Percentiles rank a stretch among this genome's conserved stretches.
These are phyloP conservation scores for Nicotiana sylvestris DNA, from an alignment of 257 asterid genomes.

Conservation along the genomic window DNA sequence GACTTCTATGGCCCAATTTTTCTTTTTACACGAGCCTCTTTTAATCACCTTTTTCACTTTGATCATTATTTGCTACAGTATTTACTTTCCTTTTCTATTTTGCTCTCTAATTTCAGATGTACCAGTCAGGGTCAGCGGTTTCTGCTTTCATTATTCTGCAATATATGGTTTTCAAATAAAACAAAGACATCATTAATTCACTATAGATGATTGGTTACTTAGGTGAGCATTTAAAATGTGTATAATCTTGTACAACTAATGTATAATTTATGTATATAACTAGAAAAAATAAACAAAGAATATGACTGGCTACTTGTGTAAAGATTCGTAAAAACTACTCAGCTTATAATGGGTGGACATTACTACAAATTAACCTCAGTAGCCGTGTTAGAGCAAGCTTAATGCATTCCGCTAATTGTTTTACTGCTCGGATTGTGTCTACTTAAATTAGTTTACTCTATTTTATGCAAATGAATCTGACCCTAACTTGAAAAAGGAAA, in stretches of 20 bases:
- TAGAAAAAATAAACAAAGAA: no score
- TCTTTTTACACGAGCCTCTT: not conserved
- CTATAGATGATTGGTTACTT: no score
- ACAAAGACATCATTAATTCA: no score
- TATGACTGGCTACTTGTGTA: no score
- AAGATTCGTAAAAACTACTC: no score
- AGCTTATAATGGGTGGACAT: not conserved
- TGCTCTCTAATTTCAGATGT: not conserved
- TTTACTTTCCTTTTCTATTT: not conserved
- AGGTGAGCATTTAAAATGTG: no score
- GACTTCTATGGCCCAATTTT: not conserved
- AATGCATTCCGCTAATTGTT: no score
- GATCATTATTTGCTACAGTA: not conserved
- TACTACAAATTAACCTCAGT: not conserved
- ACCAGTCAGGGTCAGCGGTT: not conserved
- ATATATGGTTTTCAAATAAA: no score
- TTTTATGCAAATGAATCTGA: not conserved
- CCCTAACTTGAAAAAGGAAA: not conserved
- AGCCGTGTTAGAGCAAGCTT: not conserved
- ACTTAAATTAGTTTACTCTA: not conserved
- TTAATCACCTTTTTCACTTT: not conserved
- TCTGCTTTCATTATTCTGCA: no score
- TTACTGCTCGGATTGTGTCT: not conserved
- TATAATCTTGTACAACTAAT: no score
- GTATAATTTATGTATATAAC: no score